Evolutionary conservation across 306 rosid species (phyloP).

Genomic region (Cotoneaster glaucophyllus): DNA sequence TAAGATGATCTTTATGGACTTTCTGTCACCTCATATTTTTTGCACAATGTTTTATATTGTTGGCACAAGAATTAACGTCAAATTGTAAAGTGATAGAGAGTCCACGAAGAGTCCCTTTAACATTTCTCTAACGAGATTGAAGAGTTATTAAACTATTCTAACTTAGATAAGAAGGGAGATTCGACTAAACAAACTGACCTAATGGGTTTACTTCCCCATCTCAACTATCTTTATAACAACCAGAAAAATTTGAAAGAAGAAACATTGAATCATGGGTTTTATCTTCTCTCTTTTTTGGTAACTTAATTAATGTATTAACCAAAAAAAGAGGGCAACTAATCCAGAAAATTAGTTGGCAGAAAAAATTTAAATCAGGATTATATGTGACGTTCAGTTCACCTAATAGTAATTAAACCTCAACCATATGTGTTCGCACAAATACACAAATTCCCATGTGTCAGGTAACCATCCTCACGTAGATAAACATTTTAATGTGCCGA

Average conservation of each 20-base stretch:
- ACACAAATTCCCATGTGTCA: not conserved
- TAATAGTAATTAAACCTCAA: not conserved
- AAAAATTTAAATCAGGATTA: not conserved
- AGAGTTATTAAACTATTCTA: too few species aligned
- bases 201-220: not conserved
- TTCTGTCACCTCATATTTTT: too few species aligned
- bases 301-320: not conserved
- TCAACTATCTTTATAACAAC: not conserved
- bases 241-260: not conserved
- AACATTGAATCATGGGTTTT: not conserved
- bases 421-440: not conserved
- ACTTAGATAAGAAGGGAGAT: too few species aligned
- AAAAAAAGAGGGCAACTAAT: not conserved
- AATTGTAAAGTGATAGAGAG: accelerated
- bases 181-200: too few species aligned
- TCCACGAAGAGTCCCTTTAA: accelerated
- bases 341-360: not conserved
- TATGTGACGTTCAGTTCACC: not conserved
- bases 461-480: not conserved
- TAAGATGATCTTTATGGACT: too few species aligned
- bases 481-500: not conserved
- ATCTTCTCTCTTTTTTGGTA: not conserved
- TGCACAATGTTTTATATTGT: too few species aligned
- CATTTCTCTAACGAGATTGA: too few species aligned
- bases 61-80: too few species aligned